A percentile compares a stretch with the other conserved stretches of the same genome.
Evolutionary conservation across 805 yeast species (phyloP).

Genomic region (Cyberlindnera veronae): DNA sequence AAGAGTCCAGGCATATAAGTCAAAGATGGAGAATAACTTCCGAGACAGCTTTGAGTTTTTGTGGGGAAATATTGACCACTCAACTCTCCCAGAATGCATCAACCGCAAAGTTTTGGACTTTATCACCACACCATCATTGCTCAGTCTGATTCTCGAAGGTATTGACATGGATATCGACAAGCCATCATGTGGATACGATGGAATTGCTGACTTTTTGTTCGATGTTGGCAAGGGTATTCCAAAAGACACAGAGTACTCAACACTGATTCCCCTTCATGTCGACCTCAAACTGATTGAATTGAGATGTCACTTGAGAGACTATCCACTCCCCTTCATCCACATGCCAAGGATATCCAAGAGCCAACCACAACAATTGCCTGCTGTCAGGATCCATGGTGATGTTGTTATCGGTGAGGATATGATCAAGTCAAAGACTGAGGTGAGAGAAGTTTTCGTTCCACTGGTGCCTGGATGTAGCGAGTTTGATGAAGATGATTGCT

Average conservation of each 20-base stretch:
- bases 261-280: conserved; percentile 60
- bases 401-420: conserved; percentile 67
- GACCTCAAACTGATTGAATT: conserved; percentile 57
- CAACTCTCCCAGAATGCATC: conserved; percentile 36
- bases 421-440: conserved; percentile 44
- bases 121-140: conserved; percentile 47
- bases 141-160: conserved; percentile 47
- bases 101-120: conserved; percentile 46
- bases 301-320: conserved; percentile 74
- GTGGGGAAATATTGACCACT: conserved; percentile 37
- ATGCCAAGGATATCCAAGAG: conserved; percentile 51
- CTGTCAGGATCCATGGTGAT: conserved; percentile 53
- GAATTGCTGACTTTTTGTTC: conserved; percentile 59
- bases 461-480: conserved; percentile 45
- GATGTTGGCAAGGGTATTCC: conserved; percentile 85
- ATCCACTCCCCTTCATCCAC: conserved; percentile 77
- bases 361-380: conserved; percentile 26
- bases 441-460: conserved; percentile 61
- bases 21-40: conserved; percentile 38
- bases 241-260: conserved; percentile 58
- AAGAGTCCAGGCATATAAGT: conserved; percentile 48
- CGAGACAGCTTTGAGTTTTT: conserved; percentile 37
- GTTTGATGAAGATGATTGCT: conserved; percentile 39
- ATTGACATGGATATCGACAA: conserved; percentile 44
- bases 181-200: conserved; percentile 48